Evolutionary conservation across 2,329 filamentous ascomycete species (phyloP).

Genomic region (Nigrospora osmanthi): DNA sequence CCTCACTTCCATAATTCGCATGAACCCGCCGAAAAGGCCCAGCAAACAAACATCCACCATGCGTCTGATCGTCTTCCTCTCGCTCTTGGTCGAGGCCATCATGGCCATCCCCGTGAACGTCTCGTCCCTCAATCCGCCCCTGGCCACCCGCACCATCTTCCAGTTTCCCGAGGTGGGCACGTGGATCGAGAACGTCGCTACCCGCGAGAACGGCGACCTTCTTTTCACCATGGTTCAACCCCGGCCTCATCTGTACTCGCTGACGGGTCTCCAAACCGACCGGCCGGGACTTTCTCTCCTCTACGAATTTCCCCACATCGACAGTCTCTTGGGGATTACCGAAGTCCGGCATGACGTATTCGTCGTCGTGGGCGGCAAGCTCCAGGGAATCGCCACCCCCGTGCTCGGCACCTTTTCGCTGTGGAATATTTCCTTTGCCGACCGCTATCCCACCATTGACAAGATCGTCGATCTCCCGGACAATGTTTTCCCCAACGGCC

Average conservation of each 20-base stretch:
- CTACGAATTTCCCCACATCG: conserved; percentile 14
- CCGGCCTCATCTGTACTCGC: conserved; percentile 12
- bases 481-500: conserved; percentile 9
- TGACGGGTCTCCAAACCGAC: background rate
- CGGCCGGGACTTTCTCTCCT: conserved; percentile 9
- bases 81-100: no score
- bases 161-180: conserved; percentile 5
- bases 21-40: no score
- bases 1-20: no score
- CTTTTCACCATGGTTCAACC: conserved; percentile 18
- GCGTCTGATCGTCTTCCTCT: no score
- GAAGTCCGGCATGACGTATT: conserved; percentile 14
- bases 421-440: conserved; percentile 4
- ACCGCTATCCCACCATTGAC: background rate
- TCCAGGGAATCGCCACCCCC: conserved; percentile 1
- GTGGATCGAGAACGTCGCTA: conserved; percentile 20
- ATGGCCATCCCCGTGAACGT: background rate
- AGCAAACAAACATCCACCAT: no score
- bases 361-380: conserved; percentile 8
- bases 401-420: conserved; percentile 6
- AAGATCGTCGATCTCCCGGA: conserved; percentile 10
- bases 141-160: background rate
- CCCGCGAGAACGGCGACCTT: conserved; percentile 17
- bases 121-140: background rate
- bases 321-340: conserved; percentile 18